These are phyloP conservation scores for Ascochyta lentis DNA, from an alignment of 2,329 filamentous ascomycete genomes.

Conservation along the genomic window DNA sequence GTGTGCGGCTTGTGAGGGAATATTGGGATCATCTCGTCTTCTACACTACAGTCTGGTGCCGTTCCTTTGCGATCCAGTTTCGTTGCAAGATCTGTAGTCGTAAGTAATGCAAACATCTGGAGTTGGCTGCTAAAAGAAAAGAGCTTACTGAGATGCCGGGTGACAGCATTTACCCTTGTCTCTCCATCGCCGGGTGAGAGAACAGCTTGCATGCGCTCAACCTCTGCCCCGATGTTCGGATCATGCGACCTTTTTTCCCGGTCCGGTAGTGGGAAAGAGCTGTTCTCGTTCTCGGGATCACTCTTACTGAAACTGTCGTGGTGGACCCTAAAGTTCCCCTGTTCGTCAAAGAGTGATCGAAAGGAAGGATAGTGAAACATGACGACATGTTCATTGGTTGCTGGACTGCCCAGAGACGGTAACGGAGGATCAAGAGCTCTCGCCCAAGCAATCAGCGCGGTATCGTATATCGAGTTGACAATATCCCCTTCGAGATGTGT, in stretches of 20 bases:
- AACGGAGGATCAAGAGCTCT: conserved; percentile 66
- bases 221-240: conserved; percentile 64
- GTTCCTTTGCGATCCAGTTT: conserved; percentile 59
- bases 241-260: conserved; percentile 55
- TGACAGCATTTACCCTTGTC: conserved; percentile 64
- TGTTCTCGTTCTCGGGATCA: not conserved
- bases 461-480: conserved; percentile 78
- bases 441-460: conserved; percentile 75
- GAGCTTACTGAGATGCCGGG: conserved; percentile 66
- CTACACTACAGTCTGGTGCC: conserved; percentile 61
- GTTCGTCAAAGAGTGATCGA: conserved; percentile 1
- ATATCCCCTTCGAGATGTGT: conserved; percentile 76
- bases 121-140: not conserved
- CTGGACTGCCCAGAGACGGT: conserved; percentile 62
- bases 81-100: conserved; percentile 41
- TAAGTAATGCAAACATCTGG: not conserved
- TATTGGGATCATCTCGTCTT: conserved; percentile 71
- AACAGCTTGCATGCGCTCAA: conserved; percentile 65
- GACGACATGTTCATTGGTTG: conserved; percentile 33
- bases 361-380: conserved; percentile 6
- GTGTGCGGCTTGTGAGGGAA: conserved; percentile 61
- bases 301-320: not conserved
- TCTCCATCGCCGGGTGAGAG: conserved; percentile 61
- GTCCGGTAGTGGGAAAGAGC: not conserved
- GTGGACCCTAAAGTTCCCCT: not conserved